Evolutionary conservation across 1,284 basidiomycete genomes (phyloP).

Genomic region (Inonotus obliquus): DNA sequence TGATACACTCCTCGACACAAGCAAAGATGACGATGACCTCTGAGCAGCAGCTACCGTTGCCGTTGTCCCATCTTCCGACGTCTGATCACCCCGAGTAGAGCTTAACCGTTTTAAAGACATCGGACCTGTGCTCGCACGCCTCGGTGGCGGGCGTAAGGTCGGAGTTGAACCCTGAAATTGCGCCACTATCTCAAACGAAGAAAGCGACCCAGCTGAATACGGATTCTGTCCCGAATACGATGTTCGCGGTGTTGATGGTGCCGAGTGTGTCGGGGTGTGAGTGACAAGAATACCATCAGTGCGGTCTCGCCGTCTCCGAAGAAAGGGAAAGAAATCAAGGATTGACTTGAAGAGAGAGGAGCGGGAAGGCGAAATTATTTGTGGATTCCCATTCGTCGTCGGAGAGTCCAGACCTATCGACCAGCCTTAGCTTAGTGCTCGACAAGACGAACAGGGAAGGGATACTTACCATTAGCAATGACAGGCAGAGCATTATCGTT

Average conservation of each 20-base stretch:
- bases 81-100: neutral
- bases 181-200: neutral
- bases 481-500: constrained; percentile 90
- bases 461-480: constrained; percentile 26
- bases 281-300: constrained; percentile 62
- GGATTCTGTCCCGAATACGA: constrained; percentile 5
- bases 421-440: neutral
- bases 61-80: neutral
- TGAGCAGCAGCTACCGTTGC: neutral
- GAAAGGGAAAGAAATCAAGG: constrained; percentile 42
- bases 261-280: constrained; percentile 34
- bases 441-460: neutral
- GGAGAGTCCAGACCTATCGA: constrained; percentile 30
- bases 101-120: neutral
- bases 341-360: constrained; percentile 63
- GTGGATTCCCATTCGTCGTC: constrained; percentile 22
- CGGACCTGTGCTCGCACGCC: constrained; percentile 3
- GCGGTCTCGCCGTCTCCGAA: constrained; percentile 30
- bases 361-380: constrained; percentile 33
- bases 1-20: neutral
- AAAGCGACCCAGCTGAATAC: neutral
- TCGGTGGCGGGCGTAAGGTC: constrained; percentile 16
- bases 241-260: constrained; percentile 11
- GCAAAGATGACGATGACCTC: neutral
- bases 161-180: neutral